Evolutionary conservation across 495 filamentous ascomycete genomes (phyloP).

Genomic region (Penicillium egyptiacum): DNA sequence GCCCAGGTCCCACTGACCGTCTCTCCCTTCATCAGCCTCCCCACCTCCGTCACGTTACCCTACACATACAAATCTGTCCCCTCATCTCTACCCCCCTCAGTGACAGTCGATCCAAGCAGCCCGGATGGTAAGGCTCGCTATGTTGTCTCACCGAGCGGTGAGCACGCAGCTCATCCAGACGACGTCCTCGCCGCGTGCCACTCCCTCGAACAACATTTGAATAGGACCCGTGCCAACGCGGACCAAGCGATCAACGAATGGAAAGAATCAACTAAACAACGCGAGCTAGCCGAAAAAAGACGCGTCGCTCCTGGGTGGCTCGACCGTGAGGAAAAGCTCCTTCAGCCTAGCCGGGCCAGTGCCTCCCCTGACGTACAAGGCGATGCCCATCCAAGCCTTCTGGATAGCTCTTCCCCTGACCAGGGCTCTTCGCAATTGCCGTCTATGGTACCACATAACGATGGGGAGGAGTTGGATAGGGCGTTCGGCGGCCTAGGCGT

Average conservation of each 20-base stretch:
- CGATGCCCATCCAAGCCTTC: conserved; percentile 43
- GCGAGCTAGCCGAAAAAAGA: conserved; percentile 89
- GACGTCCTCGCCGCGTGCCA: conserved; percentile 79
- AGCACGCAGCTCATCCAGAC: conserved; percentile 75
- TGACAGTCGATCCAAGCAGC: conserved; percentile 53
- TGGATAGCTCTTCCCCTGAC: conserved; percentile 47
- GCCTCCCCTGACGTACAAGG: conserved; percentile 13
- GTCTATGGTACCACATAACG: conserved; percentile 52
- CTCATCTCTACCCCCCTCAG: conserved; percentile 77
- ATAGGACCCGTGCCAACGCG: conserved; percentile 61
- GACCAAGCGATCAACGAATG: conserved; percentile 64
- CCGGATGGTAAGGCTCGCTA: conserved; percentile 57
- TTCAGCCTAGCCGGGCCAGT: conserved; percentile 60
- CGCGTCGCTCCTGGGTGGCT: conserved; percentile 91
- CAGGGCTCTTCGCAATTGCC: conserved; percentile 39
- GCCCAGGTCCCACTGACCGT: conserved; percentile 91
- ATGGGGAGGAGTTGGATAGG: conserved; percentile 82
- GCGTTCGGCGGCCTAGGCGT: conserved; percentile 74
- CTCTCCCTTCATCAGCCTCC: conserved; percentile 90
- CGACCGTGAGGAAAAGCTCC: conserved; percentile 79
- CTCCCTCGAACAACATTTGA: conserved; percentile 71
- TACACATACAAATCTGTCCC: conserved; percentile 93
- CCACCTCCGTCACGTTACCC: conserved; percentile 84
- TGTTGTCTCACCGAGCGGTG: conserved; percentile 67
- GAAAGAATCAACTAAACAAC: conserved; percentile 66